Conservation (phyloP, 1,139 yeast genomes). For the Scheffersomyces titani region DNA sequence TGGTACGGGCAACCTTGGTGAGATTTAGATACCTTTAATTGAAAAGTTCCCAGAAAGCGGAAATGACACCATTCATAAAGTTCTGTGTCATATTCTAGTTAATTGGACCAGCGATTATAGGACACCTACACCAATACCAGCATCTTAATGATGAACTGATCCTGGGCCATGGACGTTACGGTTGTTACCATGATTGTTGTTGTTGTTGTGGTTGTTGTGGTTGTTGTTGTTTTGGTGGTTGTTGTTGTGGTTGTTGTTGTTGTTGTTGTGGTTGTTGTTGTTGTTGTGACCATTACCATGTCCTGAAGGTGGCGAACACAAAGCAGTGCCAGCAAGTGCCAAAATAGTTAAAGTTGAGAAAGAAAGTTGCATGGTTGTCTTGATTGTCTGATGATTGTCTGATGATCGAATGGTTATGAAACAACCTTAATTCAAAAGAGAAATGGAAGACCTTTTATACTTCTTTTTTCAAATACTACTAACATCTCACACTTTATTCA, state of each 20-base stretch:
- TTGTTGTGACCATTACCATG: no score
- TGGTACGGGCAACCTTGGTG: not conserved
- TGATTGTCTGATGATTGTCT: no score
- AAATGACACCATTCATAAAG: no score
- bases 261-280: not conserved
- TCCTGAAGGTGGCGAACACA: no score
- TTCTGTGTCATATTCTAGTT: no score
- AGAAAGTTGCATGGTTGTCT: not conserved
- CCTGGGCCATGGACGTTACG: not conserved
- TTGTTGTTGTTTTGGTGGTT: not conserved
- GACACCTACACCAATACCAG: not conserved
- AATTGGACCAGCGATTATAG: no score
- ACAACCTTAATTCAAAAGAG: not conserved
- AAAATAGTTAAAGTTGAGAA: not conserved
- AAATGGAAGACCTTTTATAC: no score
- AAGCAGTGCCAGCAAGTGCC: not conserved
- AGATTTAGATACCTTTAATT: not conserved
- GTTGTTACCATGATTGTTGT: not conserved
- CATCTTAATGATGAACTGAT: not conserved
- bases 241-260: no score
- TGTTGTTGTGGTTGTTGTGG: no score
- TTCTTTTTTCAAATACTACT: no score
- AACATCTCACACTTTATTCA: no score
- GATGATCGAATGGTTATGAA: not conserved
- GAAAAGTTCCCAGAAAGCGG: no score